Evolutionary conservation across 106 monocot genomes (phyloP), one percentile per base, ranked within the genome.

Genomic region (Phalaenopsis aphrodite): DNA sequence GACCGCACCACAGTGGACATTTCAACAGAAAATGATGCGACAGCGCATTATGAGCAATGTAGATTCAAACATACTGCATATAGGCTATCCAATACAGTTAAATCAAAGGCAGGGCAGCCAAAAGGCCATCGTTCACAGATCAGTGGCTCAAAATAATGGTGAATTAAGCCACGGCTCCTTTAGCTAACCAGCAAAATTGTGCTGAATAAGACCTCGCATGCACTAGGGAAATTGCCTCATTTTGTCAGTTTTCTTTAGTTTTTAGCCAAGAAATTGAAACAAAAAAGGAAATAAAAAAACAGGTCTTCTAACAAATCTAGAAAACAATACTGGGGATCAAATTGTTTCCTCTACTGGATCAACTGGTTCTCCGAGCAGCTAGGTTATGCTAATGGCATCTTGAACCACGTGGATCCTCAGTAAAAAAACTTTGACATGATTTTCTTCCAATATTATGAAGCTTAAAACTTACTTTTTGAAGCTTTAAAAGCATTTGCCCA

Each of bases 401-500:
- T 74, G n/a, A 74, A 43, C 43, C 17, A n/a, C 37, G 8, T 19
- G 37, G 18, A 74, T 43, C 5, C 18, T 74, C 39, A 36, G 3
- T 41, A 21, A 74, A 74, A n/a, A 74, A 74, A 45, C 61, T 56
- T 41, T 42, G 15, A 43, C 71, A 69, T 69, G 69, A 2, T 39
- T 66, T 79, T 76, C 41, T 3, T 41, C 58, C 58, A 55, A 3
- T 4, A 64, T 68, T 30, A 77, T 52, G 42, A 41, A 72, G 76
- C 14, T 47, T 84, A 17, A 77, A 48, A 69, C 45, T 84, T 92
- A 94, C 94, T 68, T 56, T 87, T 78, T 91, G 87, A 83, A 94
- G 88, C 86, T 88, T 94, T 78, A 91, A 75, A 38, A 94, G 91
- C 91, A 92, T 88, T 78, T 55, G 83, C 71, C 94, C 94, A 77